These are phyloP conservation scores for Aspergillus neoniger DNA, from an alignment of 2,329 filamentous ascomycete genomes.

Conservation along the genomic window DNA sequence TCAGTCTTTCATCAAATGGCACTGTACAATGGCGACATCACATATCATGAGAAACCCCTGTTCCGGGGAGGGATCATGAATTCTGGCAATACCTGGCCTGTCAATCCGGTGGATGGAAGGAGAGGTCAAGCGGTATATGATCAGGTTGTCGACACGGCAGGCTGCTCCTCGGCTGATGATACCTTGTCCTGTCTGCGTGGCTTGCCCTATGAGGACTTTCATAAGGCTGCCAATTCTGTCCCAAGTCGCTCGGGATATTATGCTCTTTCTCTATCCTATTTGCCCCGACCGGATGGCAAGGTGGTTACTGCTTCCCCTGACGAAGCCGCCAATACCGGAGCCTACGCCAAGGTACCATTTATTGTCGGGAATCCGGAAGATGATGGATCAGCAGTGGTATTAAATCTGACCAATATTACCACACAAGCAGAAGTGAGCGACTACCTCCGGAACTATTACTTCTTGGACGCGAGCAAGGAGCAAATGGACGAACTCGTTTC, in stretches of 20 bases:
- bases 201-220: background rate
- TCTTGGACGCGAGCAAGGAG: background rate
- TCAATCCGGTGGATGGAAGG: background rate
- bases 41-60: background rate
- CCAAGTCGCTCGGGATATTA: background rate
- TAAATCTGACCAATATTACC: background rate
- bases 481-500: background rate
- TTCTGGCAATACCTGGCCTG: background rate
- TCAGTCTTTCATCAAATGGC: constrained; percentile 1
- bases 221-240: background rate
- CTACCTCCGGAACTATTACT: background rate
- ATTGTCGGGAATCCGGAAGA: background rate
- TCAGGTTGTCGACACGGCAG: background rate
- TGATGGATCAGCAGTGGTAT: background rate
- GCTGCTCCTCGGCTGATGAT: background rate
- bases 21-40: background rate
- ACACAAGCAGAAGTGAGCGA: background rate
- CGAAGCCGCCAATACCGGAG: background rate
- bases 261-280: background rate
- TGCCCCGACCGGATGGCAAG: background rate
- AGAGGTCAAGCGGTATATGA: background rate
- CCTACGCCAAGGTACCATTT: background rate
- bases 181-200: background rate
- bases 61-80: background rate
- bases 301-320: background rate